These are phyloP conservation scores for Neoboletus magnificus DNA, from an alignment of 768 basidiomycete species.

Conservation along the genomic window DNA sequence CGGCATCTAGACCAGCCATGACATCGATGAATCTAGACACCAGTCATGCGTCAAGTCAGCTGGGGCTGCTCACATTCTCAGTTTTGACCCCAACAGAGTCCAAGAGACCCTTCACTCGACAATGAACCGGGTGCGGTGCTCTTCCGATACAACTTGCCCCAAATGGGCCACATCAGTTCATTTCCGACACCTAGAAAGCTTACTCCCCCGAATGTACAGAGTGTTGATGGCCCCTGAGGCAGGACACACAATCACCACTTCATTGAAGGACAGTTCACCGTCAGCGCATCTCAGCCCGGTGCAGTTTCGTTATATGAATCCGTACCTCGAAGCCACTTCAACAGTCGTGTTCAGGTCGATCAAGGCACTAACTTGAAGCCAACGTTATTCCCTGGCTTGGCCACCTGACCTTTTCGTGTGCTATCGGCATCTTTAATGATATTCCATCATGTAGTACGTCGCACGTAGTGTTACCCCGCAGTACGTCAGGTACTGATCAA, in stretches of 20 bases:
- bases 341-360: conserved; percentile 2
- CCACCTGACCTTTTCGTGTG: not conserved
- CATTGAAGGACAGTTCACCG: not conserved
- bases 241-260: not conserved
- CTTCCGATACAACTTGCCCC: not conserved
- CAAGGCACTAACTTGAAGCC: not conserved
- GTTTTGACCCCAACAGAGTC: not conserved
- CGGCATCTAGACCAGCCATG: not conserved
- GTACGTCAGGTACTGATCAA: conserved; percentile 6
- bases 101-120: not conserved
- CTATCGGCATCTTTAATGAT: not conserved
- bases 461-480: not conserved
- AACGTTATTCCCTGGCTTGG: not conserved
- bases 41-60: not conserved
- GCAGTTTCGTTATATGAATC: not conserved
- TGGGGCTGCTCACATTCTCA: not conserved
- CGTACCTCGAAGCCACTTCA: too few relatives aligned
- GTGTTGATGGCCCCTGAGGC: not conserved
- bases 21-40: not conserved
- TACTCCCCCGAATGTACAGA: not conserved
- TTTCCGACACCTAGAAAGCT: not conserved
- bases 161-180: not conserved
- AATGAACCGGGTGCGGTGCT: too few relatives aligned
- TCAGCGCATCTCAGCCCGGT: not conserved
- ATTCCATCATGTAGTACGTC: not conserved